A percentile compares a stretch with the other conserved stretches of the same genome.
Evolutionary conservation across 2,329 filamentous ascomycete species (phyloP).

Genomic region (Sporothrix globosa): DNA sequence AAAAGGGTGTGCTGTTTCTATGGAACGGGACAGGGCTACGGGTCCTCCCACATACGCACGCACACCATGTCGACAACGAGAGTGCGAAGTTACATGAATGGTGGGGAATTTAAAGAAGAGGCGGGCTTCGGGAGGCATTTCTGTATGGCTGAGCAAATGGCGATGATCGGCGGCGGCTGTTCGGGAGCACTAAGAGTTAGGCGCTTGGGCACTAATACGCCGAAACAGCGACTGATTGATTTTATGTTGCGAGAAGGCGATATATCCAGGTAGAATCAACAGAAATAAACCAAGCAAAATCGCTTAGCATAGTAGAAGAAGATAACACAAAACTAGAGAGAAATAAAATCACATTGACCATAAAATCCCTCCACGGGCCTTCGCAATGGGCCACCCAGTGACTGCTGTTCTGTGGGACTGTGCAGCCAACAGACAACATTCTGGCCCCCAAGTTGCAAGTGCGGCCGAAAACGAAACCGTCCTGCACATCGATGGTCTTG

Average conservation of each 20-base stretch:
- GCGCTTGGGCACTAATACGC: slow-evolving; percentile 16
- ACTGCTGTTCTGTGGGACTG: not conserved
- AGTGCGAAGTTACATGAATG: not conserved
- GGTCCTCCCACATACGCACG: slow-evolving; percentile 8
- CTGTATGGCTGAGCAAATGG: not conserved
- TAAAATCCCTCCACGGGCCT: not conserved
- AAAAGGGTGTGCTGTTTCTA: not conserved
- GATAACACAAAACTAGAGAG: too few relatives aligned
- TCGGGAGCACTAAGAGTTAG: slow-evolving; percentile 17
- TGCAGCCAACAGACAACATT: slow-evolving; percentile 19
- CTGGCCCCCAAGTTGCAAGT: slow-evolving; percentile 16
- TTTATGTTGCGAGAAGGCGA: not conserved
- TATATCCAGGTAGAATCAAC: not conserved
- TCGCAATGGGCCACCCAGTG: not conserved
- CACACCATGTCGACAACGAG: not conserved
- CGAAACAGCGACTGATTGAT: not conserved
- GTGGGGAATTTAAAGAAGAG: not conserved
- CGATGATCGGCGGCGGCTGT: slow-evolving; percentile 9
- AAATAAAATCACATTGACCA: not conserved
- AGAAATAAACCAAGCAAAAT: not conserved
- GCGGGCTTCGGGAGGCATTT: not conserved
- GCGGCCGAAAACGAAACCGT: not conserved
- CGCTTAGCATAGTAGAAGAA: too few relatives aligned
- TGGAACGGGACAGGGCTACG: not conserved
- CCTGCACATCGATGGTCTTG: slow-evolving; percentile 7